Conservation (phyloP, 345 rosid species). For the Orychophragmus violaceus region DNA sequence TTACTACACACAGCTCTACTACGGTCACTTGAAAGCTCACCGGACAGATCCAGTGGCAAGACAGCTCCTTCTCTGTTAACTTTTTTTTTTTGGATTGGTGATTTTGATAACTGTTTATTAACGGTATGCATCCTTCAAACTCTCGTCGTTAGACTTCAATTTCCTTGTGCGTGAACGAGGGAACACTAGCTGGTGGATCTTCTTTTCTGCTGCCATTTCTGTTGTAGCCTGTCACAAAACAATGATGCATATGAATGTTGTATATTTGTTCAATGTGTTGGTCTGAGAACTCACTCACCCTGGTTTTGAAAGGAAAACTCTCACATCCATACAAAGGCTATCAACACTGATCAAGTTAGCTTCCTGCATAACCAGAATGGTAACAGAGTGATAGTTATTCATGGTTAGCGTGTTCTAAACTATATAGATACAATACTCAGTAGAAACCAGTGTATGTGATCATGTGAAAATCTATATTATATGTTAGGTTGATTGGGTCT, state of each 20-base stretch:
- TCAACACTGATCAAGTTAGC: constrained; percentile 77
- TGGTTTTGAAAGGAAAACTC: constrained; percentile 75
- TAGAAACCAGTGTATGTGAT: no score
- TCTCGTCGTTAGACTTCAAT: constrained; percentile 42
- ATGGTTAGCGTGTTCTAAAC: no score
- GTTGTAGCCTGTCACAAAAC: constrained; percentile 51
- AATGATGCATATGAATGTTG: not conserved
- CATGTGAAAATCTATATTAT: no score
- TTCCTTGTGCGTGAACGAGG: constrained; percentile 81
- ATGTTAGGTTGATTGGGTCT: no score
- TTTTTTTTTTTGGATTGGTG: not conserved
- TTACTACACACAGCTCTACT: constrained; percentile 9
- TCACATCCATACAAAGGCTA: constrained; percentile 87
- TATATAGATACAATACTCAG: no score
- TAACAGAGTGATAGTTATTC: no score
- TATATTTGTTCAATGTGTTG: not conserved
- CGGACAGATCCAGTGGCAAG: constrained; percentile 18
- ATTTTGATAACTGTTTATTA: not conserved
- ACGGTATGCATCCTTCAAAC: constrained; percentile 22
- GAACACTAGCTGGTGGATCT: constrained; percentile 72
- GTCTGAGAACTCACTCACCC: constrained; percentile 35
- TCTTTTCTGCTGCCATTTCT: constrained; percentile 76
- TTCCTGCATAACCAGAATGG: constrained; percentile 47
- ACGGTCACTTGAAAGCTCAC: constrained; percentile 22
- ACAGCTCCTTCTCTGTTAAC: constrained; percentile 18